These are phyloP conservation scores for Eremomyces bilateralis DNA, from an alignment of 495 filamentous ascomycete species.

Conservation along the genomic window DNA sequence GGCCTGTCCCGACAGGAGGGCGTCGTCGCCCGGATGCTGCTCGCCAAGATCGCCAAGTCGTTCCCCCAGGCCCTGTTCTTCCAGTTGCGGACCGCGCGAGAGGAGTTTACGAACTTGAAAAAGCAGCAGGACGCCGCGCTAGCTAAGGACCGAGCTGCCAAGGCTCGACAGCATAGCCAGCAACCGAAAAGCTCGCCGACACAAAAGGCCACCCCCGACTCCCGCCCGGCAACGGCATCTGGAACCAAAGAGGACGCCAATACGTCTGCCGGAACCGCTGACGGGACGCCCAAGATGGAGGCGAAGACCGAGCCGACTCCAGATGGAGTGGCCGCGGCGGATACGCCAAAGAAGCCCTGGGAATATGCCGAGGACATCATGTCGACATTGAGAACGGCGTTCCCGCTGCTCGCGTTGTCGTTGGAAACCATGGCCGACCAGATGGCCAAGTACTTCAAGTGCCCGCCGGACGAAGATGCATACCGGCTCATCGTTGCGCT, in stretches of 20 bases:
- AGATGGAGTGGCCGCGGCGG: slow-evolving; percentile 11
- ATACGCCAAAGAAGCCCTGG: slow-evolving; percentile 48
- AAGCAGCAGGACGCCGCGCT: slow-evolving; percentile 67
- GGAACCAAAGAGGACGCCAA: slow-evolving; percentile 17
- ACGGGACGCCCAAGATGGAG: slow-evolving; percentile 17
- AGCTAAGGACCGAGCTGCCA: slow-evolving; percentile 30
- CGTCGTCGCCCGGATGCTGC: slow-evolving; percentile 54
- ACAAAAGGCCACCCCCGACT: slow-evolving; percentile 22
- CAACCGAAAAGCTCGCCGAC: slow-evolving; percentile 22
- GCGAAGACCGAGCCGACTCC: slow-evolving; percentile 6
- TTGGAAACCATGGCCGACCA: slow-evolving; percentile 99
- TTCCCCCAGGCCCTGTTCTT: slow-evolving; percentile 92
- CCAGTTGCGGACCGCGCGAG: slow-evolving; percentile 75
- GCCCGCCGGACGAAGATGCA: slow-evolving; percentile 92
- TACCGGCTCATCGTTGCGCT: slow-evolving; percentile 94
- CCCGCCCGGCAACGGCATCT: slow-evolving; percentile 17
- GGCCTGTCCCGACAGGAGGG: slow-evolving; percentile 80
- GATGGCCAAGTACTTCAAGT: slow-evolving; percentile 96
- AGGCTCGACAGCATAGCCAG: not conserved
- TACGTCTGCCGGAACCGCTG: slow-evolving; percentile 26
- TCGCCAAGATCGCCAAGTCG: slow-evolving; percentile 82
- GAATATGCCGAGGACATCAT: slow-evolving; percentile 92
- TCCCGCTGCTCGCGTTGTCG: slow-evolving; percentile 82
- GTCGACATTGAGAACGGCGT: slow-evolving; percentile 81
- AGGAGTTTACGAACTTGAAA: slow-evolving; percentile 84